Evolutionary conservation across 129 eudicot species (phyloP).

Genomic region (Kitagawia praeruptora): DNA sequence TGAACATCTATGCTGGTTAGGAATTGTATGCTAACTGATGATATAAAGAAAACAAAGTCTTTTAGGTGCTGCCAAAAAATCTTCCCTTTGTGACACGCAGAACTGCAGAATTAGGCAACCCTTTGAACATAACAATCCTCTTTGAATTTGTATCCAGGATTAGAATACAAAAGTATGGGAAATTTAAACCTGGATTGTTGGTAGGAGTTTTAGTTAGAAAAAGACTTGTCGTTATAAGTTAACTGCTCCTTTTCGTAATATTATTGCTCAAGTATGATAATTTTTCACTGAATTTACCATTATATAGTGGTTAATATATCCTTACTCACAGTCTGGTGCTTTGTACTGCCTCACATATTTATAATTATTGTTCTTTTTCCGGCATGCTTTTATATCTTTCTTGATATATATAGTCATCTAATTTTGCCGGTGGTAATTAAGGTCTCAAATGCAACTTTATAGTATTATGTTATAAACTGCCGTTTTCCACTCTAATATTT

Average conservation of each 20-base stretch:
- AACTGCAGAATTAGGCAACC: background rate
- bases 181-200: background rate
- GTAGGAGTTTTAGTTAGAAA: background rate
- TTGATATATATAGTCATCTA: background rate
- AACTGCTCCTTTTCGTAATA: background rate
- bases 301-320: background rate
- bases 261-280: background rate
- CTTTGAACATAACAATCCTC: background rate
- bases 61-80: background rate
- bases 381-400: background rate
- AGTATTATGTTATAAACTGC: background rate
- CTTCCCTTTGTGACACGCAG: background rate
- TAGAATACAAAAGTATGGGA: background rate
- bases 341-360: background rate
- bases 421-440: background rate
- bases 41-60: background rate
- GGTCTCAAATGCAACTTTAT: background rate
- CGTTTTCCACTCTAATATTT: background rate
- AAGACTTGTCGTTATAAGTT: background rate
- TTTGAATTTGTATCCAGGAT: background rate
- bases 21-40: background rate
- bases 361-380: background rate
- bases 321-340: background rate
- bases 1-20: background rate
- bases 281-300: background rate